Conservation (phyloP, 148 eudicot species). For the Nepenthes mirabilis region DNA sequence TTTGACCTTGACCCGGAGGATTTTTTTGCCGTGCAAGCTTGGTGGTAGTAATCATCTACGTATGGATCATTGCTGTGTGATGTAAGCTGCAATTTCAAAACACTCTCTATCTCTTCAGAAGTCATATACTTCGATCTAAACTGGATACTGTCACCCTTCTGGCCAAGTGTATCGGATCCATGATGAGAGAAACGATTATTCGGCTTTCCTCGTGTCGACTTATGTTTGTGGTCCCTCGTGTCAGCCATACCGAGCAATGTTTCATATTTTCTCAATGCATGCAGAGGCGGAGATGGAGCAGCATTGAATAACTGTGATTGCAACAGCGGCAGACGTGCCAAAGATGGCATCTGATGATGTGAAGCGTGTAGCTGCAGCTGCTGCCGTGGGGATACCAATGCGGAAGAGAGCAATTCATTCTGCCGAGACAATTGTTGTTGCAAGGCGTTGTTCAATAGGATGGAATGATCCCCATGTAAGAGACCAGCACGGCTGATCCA, state of each 20-base stretch:
- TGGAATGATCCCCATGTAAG: conserved; percentile 30
- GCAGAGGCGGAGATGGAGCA: conserved; percentile 33
- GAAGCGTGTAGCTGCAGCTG: conserved; percentile 25
- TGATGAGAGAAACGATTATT: conserved; percentile 34
- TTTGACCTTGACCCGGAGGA: conserved; percentile 39
- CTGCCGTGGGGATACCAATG: conserved; percentile 38
- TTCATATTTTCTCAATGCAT: conserved; percentile 33
- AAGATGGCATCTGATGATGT: conserved; percentile 33
- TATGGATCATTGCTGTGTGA: conserved; percentile 70
- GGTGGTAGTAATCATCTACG: conserved; percentile 71
- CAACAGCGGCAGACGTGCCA: conserved; percentile 28
- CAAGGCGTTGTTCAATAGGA: conserved; percentile 30
- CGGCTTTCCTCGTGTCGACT: conserved; percentile 20
- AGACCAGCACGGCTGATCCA: conserved; percentile 40
- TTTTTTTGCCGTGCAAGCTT: conserved; percentile 51
- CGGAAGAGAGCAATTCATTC: conserved; percentile 33
- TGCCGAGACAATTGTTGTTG: conserved; percentile 47
- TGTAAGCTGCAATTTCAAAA: conserved; percentile 59
- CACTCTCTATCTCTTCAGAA: conserved; percentile 53
- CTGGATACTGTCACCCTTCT: conserved; percentile 23
- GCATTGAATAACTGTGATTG: conserved; percentile 29
- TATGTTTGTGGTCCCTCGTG: conserved; percentile 39
- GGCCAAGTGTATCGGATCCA: conserved; percentile 36
- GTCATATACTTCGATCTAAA: conserved; percentile 66
- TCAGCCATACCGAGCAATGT: conserved; percentile 37